phyloP scores from a whole-genome alignment of 257 asterid genomes.

The Knoxia roxburghii region DNA sequence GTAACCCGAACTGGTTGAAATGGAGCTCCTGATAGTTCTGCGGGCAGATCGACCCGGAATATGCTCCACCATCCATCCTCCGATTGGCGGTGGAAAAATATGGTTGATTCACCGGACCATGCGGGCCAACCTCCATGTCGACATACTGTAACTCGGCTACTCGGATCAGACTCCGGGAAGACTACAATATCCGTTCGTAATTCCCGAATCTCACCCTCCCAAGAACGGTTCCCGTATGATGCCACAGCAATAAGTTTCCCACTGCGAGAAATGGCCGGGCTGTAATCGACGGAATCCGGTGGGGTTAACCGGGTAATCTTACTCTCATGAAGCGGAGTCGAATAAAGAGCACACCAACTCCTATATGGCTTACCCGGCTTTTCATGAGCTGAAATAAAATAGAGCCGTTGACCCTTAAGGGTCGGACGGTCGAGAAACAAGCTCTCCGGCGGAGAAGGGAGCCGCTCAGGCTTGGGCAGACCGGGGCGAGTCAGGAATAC shows the following conservation, averaged over 20 bases:
- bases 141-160: constrained; percentile 33
- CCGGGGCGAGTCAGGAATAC: constrained; percentile 34
- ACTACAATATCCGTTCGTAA: constrained; percentile 61
- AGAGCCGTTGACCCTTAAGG: constrained; percentile 34
- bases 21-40: constrained; percentile 20
- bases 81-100: constrained; percentile 64
- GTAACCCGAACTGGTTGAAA: constrained; percentile 53
- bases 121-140: constrained; percentile 80
- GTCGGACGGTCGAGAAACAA: constrained; percentile 70
- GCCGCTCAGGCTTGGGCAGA: constrained; percentile 22
- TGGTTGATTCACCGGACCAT: constrained; percentile 55
- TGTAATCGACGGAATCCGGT: constrained; percentile 49
- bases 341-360: constrained; percentile 73
- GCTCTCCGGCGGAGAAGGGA: constrained; percentile 34
- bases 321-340: constrained; percentile 15
- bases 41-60: constrained; percentile 41
- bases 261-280: constrained; percentile 58
- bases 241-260: constrained; percentile 74
- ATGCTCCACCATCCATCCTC: constrained; percentile 98
- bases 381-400: constrained; percentile 65
- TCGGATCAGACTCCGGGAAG: constrained; percentile 41
- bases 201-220: constrained; percentile 66
- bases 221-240: constrained; percentile 44
- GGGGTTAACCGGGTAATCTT: constrained; percentile 51
- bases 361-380: constrained; percentile 35